These are phyloP conservation scores for Mallotus repandus DNA, from an alignment of 441 rosid species.

Conservation along the genomic window DNA sequence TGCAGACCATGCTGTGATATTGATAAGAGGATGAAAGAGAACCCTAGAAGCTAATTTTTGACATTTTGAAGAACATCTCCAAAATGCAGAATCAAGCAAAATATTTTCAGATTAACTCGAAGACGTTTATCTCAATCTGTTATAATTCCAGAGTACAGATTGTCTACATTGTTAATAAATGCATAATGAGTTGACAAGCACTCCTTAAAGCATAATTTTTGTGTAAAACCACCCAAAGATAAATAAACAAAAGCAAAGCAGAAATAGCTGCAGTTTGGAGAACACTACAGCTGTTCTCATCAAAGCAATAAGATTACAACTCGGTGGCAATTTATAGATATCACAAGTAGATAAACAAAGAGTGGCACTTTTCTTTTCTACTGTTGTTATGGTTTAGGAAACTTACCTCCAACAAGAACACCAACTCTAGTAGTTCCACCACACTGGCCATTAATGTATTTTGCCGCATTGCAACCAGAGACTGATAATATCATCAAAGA, in stretches of 20 bases:
- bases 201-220: neutral
- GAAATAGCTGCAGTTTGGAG: neutral
- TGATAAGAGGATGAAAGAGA: too few species aligned
- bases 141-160: too few species aligned
- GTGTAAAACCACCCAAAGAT: neutral
- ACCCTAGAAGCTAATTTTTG: neutral
- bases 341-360: neutral
- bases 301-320: neutral
- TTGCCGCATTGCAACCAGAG: slow-evolving; percentile 41
- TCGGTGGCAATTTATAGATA: neutral
- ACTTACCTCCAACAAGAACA: slow-evolving; percentile 65
- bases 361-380: neutral
- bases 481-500: slow-evolving; percentile 25
- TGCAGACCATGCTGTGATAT: neutral
- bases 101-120: too few species aligned
- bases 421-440: slow-evolving; percentile 45
- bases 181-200: neutral
- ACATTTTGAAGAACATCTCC: neutral
- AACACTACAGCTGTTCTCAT: neutral
- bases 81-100: neutral
- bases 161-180: neutral
- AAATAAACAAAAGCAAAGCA: neutral
- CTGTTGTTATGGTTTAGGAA: slow-evolving; percentile 1
- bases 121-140: too few species aligned
- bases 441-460: slow-evolving; percentile 46